phyloP scores from a whole-genome alignment of 768 basidiomycete species.

The Podaxis sp. region DNA sequence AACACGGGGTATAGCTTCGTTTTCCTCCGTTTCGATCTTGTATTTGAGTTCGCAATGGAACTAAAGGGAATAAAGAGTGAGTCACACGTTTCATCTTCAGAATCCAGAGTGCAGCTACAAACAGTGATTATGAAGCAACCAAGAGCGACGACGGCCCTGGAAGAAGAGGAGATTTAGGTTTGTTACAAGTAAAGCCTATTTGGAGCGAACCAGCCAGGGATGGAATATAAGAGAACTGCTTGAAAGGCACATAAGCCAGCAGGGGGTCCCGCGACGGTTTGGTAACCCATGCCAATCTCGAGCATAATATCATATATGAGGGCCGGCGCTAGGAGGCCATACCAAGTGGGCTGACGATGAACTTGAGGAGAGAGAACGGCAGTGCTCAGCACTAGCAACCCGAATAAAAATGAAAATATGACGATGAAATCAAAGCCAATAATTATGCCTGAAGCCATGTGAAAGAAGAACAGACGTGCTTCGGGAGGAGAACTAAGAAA shows the following conservation, averaged over 20 bases:
- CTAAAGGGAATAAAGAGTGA: background rate
- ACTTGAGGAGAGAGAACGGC: background rate
- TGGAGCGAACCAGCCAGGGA: constrained; percentile 7
- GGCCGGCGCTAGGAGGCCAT: background rate
- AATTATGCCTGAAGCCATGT: constrained; percentile 2
- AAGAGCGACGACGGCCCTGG: constrained; percentile 3
- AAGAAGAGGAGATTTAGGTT: background rate
- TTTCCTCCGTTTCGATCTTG: background rate
- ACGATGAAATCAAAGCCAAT: constrained; percentile 7
- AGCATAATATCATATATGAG: constrained; percentile 1
- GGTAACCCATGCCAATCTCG: constrained; percentile 4
- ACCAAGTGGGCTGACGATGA: constrained; percentile 4
- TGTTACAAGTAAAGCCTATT: background rate
- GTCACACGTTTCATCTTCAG: background rate
- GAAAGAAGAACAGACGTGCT: background rate
- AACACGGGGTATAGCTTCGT: background rate
- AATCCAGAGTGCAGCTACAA: background rate
- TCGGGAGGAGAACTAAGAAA: background rate
- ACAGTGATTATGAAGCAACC: constrained; percentile 6
- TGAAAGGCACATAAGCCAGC: background rate
- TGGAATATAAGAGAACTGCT: constrained; percentile 7
- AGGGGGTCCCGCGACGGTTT: background rate
- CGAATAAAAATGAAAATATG: constrained; percentile 7
- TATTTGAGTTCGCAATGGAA: constrained; percentile 1
- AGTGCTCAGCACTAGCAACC: constrained; percentile 10